Conservation (phyloP, 73 alveolate species). For the Uronychia setigera region DNA sequence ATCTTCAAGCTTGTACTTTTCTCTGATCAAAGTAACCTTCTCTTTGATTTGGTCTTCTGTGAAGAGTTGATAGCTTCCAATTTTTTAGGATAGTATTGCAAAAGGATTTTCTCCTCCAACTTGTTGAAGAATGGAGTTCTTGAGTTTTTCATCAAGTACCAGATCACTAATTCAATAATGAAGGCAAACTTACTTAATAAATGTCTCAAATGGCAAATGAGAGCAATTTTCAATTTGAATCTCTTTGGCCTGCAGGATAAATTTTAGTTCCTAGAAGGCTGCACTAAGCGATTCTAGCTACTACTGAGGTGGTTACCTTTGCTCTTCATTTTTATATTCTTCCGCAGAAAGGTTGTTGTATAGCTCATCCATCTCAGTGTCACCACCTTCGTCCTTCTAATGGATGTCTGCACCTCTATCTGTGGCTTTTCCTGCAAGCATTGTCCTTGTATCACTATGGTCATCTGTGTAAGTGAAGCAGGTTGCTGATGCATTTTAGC, state of each 20-base stretch:
- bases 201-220: too few relatives aligned
- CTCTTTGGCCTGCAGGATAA: too few relatives aligned
- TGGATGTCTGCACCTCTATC: neutral
- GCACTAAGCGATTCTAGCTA: too few relatives aligned
- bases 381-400: neutral
- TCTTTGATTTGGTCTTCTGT: neutral
- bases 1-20: neutral
- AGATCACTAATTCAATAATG: too few relatives aligned
- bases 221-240: too few relatives aligned
- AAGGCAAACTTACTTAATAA: too few relatives aligned
- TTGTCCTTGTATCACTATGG: neutral
- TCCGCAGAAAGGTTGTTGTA: neutral
- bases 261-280: too few relatives aligned
- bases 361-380: constrained; percentile 1
- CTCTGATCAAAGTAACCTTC: neutral
- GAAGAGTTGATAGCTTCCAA: too few relatives aligned
- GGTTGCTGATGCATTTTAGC: neutral
- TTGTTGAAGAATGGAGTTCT: neutral
- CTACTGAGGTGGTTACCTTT: too few relatives aligned
- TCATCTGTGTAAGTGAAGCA: neutral
- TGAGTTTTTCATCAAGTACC: neutral
- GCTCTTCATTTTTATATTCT: too few relatives aligned
- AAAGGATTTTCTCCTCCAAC: neutral
- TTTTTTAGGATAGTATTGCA: neutral
- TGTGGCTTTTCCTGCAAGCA: neutral